Evolutionary conservation across 1,284 basidiomycete genomes (phyloP), one percentile per base, ranked within the genome.

Genomic region (Marasmius sp.): DNA sequence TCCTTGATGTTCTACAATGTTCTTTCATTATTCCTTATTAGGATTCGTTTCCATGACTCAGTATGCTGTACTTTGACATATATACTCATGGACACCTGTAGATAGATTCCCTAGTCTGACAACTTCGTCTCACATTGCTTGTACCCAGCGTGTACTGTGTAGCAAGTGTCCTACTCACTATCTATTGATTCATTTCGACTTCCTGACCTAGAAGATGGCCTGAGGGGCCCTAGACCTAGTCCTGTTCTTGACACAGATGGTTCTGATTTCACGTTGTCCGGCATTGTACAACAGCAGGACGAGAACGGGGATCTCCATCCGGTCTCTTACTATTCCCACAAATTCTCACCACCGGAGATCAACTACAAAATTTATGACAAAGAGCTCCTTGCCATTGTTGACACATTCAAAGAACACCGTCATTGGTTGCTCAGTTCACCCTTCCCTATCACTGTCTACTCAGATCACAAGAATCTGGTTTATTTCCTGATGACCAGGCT

Each of bases 321-420:
- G 11, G 67, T 75, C 33, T 71, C 72, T 1, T 79, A 64, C 65
- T 69, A 68, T 56, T 75, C 74, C 8, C 62, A 64, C 0, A 74
- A 68, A 18, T 62, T 79, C 9, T 52, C 66, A 0, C 68, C 71
- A 12, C 61, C 72, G 0, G 73, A 78, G 66, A 72, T 71, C 55
- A 77, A 77, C 65, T 75, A 78, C 5, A 5, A 27, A 27, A 5
- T 27, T 27, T 5, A 27, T 27, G 27, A 27, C 5, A 27, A 27
- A 5, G 48, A 79, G 65, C 70, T 80, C 0, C 72, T 79, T 1
- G 73, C 71, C 0, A 70, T 79, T 37, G 57, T 80, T 0, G 68
- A 75, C 0, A 63, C 72, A 0, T 76, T 80, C 47, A 60, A 58
- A 6, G 70, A 73, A 38, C n/a, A n/a, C n/a, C n/a, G n/a, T n/a